These are phyloP conservation scores for Fusarium sp. DNA, from an alignment of 2,329 filamentous ascomycete species.

Conservation along the genomic window DNA sequence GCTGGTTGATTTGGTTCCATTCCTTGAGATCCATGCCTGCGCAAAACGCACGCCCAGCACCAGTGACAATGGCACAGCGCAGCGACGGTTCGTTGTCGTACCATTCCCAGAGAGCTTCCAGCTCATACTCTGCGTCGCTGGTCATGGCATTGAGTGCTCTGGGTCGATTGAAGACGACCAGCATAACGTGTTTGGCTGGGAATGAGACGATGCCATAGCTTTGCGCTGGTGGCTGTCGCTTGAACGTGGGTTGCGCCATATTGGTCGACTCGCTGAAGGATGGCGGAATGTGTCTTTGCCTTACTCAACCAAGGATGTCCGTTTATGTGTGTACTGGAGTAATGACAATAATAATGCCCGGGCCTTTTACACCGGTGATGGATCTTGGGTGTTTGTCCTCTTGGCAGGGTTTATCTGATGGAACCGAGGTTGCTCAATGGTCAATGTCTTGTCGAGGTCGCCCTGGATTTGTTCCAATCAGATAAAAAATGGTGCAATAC, in stretches of 20 bases:
- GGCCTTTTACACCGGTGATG: not conserved
- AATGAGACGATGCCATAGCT: conserved; percentile 47
- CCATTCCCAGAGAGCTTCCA: conserved; percentile 69
- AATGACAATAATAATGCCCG: not conserved
- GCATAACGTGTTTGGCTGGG: conserved; percentile 45
- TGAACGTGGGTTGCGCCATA: conserved; percentile 42
- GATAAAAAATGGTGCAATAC: conserved; percentile 31
- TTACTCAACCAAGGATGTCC: not conserved
- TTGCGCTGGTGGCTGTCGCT: conserved; percentile 38
- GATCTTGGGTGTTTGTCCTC: not conserved
- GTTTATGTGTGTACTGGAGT: conserved; percentile 23
- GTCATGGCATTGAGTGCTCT: conserved; percentile 48
- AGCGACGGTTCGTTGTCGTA: conserved; percentile 74
- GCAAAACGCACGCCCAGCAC: conserved; percentile 75
- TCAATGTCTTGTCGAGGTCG: not conserved
- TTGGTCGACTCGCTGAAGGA: conserved; percentile 1
- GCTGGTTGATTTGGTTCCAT: conserved; percentile 48
- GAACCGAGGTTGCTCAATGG: conserved; percentile 30
- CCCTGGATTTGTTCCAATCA: conserved; percentile 20
- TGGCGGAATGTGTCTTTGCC: not conserved
- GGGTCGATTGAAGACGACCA: conserved; percentile 48
- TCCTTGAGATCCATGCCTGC: conserved; percentile 76
- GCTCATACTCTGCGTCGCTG: conserved; percentile 46
- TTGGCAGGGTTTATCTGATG: conserved; percentile 38
- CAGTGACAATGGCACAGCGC: conserved; percentile 75